Evolutionary conservation across 257 asterid genomes (phyloP).

Genomic region (Agastache rugosa): DNA sequence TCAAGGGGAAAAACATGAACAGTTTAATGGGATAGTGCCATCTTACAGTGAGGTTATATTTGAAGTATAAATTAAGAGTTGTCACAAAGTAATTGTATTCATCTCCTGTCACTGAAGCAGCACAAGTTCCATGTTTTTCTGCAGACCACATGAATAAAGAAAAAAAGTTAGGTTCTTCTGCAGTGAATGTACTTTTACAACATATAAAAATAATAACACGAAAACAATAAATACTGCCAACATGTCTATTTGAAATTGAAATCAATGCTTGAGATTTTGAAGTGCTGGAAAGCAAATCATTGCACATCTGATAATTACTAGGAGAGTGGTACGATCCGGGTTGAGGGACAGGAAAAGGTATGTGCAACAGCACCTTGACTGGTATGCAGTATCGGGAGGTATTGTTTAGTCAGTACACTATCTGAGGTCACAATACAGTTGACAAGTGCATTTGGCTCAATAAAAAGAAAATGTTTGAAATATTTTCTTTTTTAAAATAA

Average conservation of each 20-base stretch:
- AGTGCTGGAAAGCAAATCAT: conserved; percentile 25
- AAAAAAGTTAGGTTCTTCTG: conserved; percentile 33
- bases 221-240: conserved; percentile 17
- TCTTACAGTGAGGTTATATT: conserved; percentile 90
- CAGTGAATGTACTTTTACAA: conserved; percentile 10
- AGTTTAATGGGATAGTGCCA: conserved; percentile 24
- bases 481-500: neutral
- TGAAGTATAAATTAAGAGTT: conserved; percentile 73
- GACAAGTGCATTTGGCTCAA: neutral
- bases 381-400: neutral
- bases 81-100: conserved; percentile 81
- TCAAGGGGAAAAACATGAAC: conserved; percentile 12
- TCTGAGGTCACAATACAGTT: neutral
- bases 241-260: neutral
- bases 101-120: conserved; percentile 67
- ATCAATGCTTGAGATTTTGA: conserved; percentile 11
- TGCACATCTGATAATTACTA: neutral
- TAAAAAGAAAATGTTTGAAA: neutral
- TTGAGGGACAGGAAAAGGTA: neutral
- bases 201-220: neutral
- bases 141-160: conserved; percentile 35
- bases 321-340: neutral
- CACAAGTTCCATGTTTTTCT: conserved; percentile 98
- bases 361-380: neutral
- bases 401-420: neutral